These are phyloP conservation scores for Delitschia confertaspora DNA, from an alignment of 495 filamentous ascomycete species.

Conservation along the genomic window DNA sequence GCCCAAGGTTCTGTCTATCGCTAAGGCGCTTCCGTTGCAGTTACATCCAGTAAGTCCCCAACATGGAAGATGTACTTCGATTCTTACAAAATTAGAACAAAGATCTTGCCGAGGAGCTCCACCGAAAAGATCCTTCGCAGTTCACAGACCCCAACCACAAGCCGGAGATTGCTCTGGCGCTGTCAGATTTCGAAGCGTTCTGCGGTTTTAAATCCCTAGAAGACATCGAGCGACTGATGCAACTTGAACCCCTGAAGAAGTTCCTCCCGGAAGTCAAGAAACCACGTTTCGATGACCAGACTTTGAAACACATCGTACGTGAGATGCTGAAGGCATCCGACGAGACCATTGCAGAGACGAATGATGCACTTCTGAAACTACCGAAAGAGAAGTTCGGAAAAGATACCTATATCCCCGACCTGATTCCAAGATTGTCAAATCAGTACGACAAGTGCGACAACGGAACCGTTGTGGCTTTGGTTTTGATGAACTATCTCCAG, in stretches of 20 bases:
- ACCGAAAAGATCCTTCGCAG: constrained; percentile 52
- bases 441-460: constrained; percentile 56
- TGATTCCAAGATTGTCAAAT: constrained; percentile 54
- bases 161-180: constrained; percentile 70
- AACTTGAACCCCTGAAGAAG: constrained; percentile 42
- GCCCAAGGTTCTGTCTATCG: constrained; percentile 71
- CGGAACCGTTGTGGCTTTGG: constrained; percentile 55
- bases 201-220: constrained; percentile 61
- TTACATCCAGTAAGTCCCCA: constrained; percentile 51
- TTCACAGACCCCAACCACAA: constrained; percentile 73
- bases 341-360: constrained; percentile 41
- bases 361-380: constrained; percentile 42
- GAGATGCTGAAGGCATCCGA: constrained; percentile 48
- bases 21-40: constrained; percentile 73
- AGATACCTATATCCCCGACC: constrained; percentile 49
- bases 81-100: constrained; percentile 41
- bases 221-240: constrained; percentile 53
- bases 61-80: no score
- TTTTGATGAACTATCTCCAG: constrained; percentile 67
- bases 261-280: constrained; percentile 43
- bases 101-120: constrained; percentile 51
- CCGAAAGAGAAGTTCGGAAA: constrained; percentile 44
- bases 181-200: constrained; percentile 72
- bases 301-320: constrained; percentile 51
- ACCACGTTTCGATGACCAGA: constrained; percentile 48